phyloP scores from a whole-genome alignment of 139 green algal genomes.

The Chlamydomonas sp. region DNA sequence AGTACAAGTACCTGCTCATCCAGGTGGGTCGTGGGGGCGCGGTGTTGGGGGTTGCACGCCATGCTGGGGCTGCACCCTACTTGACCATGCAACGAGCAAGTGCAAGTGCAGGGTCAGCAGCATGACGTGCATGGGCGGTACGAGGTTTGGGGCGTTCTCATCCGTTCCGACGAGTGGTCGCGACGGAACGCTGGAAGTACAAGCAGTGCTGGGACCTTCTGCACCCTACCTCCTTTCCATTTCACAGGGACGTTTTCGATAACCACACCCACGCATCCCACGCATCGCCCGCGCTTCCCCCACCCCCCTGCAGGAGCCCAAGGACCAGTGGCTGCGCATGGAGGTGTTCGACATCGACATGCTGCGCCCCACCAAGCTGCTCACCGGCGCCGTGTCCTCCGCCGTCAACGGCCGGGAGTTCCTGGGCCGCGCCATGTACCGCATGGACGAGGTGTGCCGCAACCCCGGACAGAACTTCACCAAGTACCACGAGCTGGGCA shows the following conservation, averaged over 20 bases:
- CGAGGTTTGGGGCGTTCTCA: too few species aligned
- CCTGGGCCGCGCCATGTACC: slow-evolving; percentile 4
- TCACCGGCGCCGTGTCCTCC: not conserved
- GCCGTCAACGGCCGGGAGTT: not conserved
- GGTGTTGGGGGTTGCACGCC: not conserved
- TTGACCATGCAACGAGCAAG: too few species aligned
- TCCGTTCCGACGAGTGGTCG: too few species aligned
- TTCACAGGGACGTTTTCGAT: not conserved
- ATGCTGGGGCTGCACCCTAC: not conserved
- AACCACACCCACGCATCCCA: not conserved
- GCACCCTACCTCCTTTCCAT: too few species aligned
- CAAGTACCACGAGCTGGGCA: not conserved
- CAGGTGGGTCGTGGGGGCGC: slow-evolving; percentile 9
- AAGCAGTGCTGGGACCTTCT: too few species aligned
- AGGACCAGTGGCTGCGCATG: slow-evolving; percentile 42
- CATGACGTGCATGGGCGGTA: too few species aligned
- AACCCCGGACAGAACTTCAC: not conserved
- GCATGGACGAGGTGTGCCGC: not conserved
- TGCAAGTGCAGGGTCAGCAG: too few species aligned
- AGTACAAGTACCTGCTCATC: slow-evolving; percentile 36
- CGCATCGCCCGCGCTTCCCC: not conserved
- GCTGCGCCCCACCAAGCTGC: slow-evolving; percentile 39
- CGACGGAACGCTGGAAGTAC: too few species aligned
- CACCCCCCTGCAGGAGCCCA: slow-evolving; percentile 35
- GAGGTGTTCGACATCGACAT: slow-evolving; percentile 56